Conservation (phyloP, 108 stramenopile species). For the Hondaea fermentalgiana region DNA sequence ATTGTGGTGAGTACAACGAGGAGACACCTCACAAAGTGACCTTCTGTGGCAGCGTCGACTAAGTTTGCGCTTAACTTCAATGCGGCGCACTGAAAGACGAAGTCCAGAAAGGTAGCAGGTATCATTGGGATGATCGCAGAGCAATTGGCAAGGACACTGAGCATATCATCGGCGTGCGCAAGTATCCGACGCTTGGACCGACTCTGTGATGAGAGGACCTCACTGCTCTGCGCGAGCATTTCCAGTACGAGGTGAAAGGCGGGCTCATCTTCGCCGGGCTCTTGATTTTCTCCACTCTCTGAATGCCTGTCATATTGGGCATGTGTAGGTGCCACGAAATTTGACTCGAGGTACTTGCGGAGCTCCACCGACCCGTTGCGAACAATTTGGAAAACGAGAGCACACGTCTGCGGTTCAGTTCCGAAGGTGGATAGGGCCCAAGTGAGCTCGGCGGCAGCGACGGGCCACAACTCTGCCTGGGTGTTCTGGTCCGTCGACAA, state of each 20-base stretch:
- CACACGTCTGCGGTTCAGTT: not conserved
- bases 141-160: not conserved
- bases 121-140: not conserved
- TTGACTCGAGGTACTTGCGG: not conserved
- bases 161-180: not conserved
- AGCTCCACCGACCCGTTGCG: not conserved
- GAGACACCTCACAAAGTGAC: not conserved
- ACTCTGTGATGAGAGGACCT: not conserved
- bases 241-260: not conserved
- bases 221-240: not conserved
- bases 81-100: not conserved
- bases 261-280: not conserved
- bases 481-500: not conserved
- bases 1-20: not conserved
- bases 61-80: not conserved
- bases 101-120: not conserved
- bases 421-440: not conserved
- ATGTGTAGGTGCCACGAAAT: not conserved
- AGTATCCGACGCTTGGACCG: not conserved
- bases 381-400: not conserved
- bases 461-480: not conserved
- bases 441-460: not conserved
- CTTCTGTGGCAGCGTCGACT: not conserved
- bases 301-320: too few species aligned
- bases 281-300: too few species aligned